Base-by-base conservation (phyloP, 2,329 filamentous ascomycete species). In the Talaromyces sp. region DNA sequence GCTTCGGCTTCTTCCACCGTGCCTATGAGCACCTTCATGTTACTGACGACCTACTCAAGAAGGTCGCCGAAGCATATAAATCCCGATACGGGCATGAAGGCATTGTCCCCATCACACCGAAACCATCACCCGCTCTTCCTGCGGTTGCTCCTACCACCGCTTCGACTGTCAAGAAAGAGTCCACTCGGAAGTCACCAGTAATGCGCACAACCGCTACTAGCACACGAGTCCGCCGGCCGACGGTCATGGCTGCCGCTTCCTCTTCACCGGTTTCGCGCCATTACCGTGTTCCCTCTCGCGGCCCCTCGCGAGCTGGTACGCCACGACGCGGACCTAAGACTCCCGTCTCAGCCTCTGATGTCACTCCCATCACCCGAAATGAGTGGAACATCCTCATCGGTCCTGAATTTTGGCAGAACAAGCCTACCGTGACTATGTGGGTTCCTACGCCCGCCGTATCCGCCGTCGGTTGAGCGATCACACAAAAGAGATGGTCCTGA, bases 11-110 rank as follows among this genome's bases (percentile, higher is more conserved):
- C 63, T 77, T 80, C 65, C 73, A 76, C 57, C 72, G 76, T 31
- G 72, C 78, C 21, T 80, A 80, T 62, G 75, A 79, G 44, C 76
- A 79, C 42, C 64, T 79, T 1, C 68, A 76, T 57, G 71, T 80
- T 2, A 65, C 68, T 5, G 74, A 79, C 39, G 69, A 74, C 2
- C 68, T 77, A 6, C 69, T 79, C 12, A 67, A 72, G 9, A 68
- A 70, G n/a, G 69, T 80, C 7, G 75, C 75, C 9, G 62, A 65
- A 18, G 68, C 72, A 3, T 79, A 79, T 65, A 70, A 73, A 50
- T 65, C 66, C 39, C 68, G 70, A 5, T 75, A 76, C 61, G 70
- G 69, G 16, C 69, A 74, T 21, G 73, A 78, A 18, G 77, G 76
- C 9, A 79, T 80, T 16, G 72, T 78, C 44, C 52, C 78, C 21